Base-by-base conservation (phyloP, 805 yeast species). In the Sugiyamaella chiloensis region DNA sequence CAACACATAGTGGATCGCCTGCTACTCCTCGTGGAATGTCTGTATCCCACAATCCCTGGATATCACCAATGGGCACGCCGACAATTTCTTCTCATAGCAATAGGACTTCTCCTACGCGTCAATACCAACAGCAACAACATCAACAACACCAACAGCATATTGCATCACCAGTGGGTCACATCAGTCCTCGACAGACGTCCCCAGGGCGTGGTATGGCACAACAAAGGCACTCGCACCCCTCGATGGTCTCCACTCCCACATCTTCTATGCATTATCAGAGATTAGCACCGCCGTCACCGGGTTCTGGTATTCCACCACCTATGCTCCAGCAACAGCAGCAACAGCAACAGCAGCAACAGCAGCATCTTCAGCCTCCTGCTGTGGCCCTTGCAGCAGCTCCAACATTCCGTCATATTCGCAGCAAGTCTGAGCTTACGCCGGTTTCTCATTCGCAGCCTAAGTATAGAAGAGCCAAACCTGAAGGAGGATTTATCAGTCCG, bases 401-500 rank as follows among this genome's bases (percentile, higher is more conserved):
- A 21, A 53, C 59, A 6, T 57, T 71, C 42, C 57, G 68, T 36
- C 69, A 60, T 14, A 57, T 65, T 5, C 61, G 64, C 4, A 47
- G 56, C 46, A 58, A 60, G 44, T 63, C 64, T 45, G 66, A 68
- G 56, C 56, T 66, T 56, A 52, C 64, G 50, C 66, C 69, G 21
- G 50, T 60, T 24, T 42, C 45, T 19, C 52, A 57, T 31, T 40
- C 52, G 23, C 56, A 54, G 32, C 62, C 71, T n/a, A 57, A 64
- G 52, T 53, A 54, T 43, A 57, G 70, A 8, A 52, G 70, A 1
- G 68, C 69, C 4, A 46, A 60, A 32, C 69, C 70, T 6, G 70
- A 66, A 23, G 69, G 69, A 19, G 69, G 69, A n/a, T 64, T 57
- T 46, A 50, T 64, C 53, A 60, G 66, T 46, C 99, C 99, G 0